Percentiles rank a stretch among this genome's conserved stretches.
phyloP scores from a whole-genome alignment of 352 stramenopile species.

The Phytophthora pistaciae region DNA sequence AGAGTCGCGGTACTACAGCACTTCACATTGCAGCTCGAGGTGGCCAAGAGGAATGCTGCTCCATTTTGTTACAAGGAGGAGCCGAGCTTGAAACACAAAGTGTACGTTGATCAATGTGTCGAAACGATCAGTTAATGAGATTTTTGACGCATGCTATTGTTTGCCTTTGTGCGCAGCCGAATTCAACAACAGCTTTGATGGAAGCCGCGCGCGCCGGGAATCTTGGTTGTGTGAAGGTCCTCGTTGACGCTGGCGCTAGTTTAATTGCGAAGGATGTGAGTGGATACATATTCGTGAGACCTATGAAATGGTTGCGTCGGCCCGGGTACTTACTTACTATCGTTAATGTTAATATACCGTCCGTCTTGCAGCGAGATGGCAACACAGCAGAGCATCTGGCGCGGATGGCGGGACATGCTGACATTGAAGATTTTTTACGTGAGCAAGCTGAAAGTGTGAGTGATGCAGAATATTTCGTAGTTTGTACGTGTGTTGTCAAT shows the following conservation, averaged over 20 bases:
- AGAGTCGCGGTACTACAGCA: conserved; percentile 86
- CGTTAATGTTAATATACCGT: background rate
- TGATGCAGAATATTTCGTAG: conserved; percentile 7
- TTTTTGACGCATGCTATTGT: background rate
- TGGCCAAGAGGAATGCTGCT: conserved; percentile 81
- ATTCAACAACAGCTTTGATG: conserved; percentile 90
- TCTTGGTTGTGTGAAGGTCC: conserved; percentile 74
- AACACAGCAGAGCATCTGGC: conserved; percentile 80
- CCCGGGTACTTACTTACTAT: background rate
- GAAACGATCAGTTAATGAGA: background rate
- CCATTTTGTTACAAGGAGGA: conserved; percentile 70
- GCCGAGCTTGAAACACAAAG: conserved; percentile 82
- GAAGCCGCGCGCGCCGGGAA: conserved; percentile 86
- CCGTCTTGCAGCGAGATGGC: conserved; percentile 73
- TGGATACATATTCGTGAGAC: background rate
- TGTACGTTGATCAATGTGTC: conserved; percentile 45
- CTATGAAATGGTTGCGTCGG: background rate
- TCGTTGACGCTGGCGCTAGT: conserved; percentile 75
- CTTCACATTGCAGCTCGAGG: conserved; percentile 83
- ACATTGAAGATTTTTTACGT: conserved; percentile 84
- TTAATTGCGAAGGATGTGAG: conserved; percentile 82
- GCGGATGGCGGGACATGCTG: conserved; percentile 56
- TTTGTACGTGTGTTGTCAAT: background rate
- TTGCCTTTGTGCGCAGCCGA: conserved; percentile 53
- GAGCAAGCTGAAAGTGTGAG: conserved; percentile 86